These are phyloP conservation scores for Inonotus obliquus DNA, from an alignment of 1,284 basidiomycete genomes.

Conservation along the genomic window DNA sequence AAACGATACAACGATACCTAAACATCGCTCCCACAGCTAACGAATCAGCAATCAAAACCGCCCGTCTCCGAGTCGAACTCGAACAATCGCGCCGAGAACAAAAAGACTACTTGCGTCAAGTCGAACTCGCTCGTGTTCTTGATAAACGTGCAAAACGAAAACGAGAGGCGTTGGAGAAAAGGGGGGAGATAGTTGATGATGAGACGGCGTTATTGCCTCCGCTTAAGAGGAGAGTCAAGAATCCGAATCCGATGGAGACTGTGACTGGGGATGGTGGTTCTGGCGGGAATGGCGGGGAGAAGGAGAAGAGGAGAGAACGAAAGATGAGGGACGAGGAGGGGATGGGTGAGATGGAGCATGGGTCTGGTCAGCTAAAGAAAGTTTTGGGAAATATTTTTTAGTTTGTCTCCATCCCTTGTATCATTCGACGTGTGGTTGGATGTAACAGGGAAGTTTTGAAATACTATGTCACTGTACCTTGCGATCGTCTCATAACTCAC, in stretches of 20 bases:
- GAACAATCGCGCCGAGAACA: slow-evolving; percentile 88
- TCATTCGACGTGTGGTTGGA: background rate
- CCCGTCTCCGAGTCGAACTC: slow-evolving; percentile 86
- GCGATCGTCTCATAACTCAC: too few relatives aligned
- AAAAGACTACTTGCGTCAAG: slow-evolving; percentile 89
- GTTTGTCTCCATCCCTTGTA: slow-evolving; percentile 1
- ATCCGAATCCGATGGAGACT: too few relatives aligned
- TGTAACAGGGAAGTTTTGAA: too few relatives aligned
- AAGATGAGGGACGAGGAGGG: slow-evolving; percentile 24
- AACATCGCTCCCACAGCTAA: slow-evolving; percentile 57
- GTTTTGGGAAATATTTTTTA: slow-evolving; percentile 57
- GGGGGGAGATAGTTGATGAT: slow-evolving; percentile 31
- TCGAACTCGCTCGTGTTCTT: slow-evolving; percentile 89
- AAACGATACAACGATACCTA: background rate
- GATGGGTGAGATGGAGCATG: slow-evolving; percentile 21
- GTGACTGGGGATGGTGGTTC: slow-evolving; percentile 6
- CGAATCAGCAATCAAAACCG: slow-evolving; percentile 86
- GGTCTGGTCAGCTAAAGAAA: slow-evolving; percentile 35
- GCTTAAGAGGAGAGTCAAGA: slow-evolving; percentile 25
- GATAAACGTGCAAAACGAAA: slow-evolving; percentile 82
- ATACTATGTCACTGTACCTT: too few relatives aligned
- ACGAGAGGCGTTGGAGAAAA: slow-evolving; percentile 27
- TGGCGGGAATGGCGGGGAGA: slow-evolving; percentile 6
- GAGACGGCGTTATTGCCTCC: slow-evolving; percentile 42
- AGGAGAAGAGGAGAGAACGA: slow-evolving; percentile 30